Percentiles rank a stretch among this genome's conserved stretches.
Conservation (phyloP, 1,284 basidiomycete species). For the Cutaneotrichosporon sp. region DNA sequence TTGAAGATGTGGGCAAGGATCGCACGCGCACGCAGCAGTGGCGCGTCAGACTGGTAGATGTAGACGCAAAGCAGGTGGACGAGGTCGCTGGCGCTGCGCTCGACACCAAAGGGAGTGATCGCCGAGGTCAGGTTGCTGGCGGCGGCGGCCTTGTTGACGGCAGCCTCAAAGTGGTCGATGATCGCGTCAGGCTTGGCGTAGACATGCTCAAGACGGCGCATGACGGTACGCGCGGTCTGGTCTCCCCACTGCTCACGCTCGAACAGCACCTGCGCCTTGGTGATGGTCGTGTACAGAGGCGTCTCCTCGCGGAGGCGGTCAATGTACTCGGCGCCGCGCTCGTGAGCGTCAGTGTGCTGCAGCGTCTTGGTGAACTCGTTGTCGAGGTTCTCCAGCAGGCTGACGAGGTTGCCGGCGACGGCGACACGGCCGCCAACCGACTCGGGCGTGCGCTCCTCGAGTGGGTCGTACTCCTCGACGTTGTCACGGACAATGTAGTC, state of each 20-base stretch:
- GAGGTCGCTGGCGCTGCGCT: conserved; percentile 59
- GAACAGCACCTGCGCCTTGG: conserved; percentile 85
- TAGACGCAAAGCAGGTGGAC: conserved; percentile 85
- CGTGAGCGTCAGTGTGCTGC: conserved; percentile 96
- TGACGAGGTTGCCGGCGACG: conserved; percentile 86
- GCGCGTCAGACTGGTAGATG: conserved; percentile 87
- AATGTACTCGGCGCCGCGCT: conserved; percentile 85
- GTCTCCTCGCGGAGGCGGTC: conserved; percentile 94
- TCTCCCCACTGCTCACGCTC: conserved; percentile 71
- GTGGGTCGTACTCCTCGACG: conserved; percentile 87
- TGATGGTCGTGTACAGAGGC: conserved; percentile 86
- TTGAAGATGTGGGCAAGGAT: conserved; percentile 98
- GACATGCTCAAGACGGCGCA: conserved; percentile 94
- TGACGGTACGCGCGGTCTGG: conserved; percentile 78
- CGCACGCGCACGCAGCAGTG: conserved; percentile 87
- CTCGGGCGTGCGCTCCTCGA: conserved; percentile 73
- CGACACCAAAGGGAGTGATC: conserved; percentile 55
- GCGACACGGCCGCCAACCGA: conserved; percentile 39
- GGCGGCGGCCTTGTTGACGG: conserved; percentile 52
- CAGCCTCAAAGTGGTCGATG: conserved; percentile 79
- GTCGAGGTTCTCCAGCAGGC: conserved; percentile 91
- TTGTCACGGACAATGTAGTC: conserved; percentile 82
- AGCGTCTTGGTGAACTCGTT: conserved; percentile 98
- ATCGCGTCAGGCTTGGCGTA: conserved; percentile 98
- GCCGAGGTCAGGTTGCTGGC: conserved; percentile 55